Evolutionary conservation across 257 asterid genomes (phyloP), one percentile per base, ranked within the genome.

Genomic region (Ilex asprella): DNA sequence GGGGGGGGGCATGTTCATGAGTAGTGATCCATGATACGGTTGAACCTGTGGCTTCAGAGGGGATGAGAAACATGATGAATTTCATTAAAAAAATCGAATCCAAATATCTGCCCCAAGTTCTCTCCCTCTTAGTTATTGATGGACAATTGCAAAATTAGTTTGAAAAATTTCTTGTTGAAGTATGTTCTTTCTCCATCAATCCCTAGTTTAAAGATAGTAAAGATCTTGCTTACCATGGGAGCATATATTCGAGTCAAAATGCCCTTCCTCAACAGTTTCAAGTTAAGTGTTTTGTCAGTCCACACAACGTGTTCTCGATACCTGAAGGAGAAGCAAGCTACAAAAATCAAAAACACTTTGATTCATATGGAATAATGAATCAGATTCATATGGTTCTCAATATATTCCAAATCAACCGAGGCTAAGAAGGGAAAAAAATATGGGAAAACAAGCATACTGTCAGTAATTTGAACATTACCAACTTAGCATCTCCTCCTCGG

Each of bases 251-350:
- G 97, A 6, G 95, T 74, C 59, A 93, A 67, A 67, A 93, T 85
- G 54, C 99, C 99, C 84, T 93, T 93, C 70, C 97, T 83, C 82
- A 87, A 61, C 58, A 93, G 81, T 78, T 93, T 93, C 82, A 93
- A 68, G 64, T 89, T 87, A 52, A 84, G 63, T 31, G 88, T 58
- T 74, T 63, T 80, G 68, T 93, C 97, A 10, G 86, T 76, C 99
- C 99, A 93, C 32, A 89, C 96, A 10, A 93, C 97, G 71, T 86
- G 99, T 68, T 92, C 97, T 8, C 79, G 90, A 39, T 89, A 92
- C 99, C 97, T 92, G 85, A 75, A 43, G 68, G 69, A 74, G 73
- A 16, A 55, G 53, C 67, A 55, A 58, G n/a, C 31, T 35, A 35
- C 5, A 8, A 35, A 35, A 35, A 35, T 35, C 41, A 4, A 35